Base-by-base conservation (phyloP, 2,329 filamentous ascomycete genomes). In the Talaromyces sp. region DNA sequence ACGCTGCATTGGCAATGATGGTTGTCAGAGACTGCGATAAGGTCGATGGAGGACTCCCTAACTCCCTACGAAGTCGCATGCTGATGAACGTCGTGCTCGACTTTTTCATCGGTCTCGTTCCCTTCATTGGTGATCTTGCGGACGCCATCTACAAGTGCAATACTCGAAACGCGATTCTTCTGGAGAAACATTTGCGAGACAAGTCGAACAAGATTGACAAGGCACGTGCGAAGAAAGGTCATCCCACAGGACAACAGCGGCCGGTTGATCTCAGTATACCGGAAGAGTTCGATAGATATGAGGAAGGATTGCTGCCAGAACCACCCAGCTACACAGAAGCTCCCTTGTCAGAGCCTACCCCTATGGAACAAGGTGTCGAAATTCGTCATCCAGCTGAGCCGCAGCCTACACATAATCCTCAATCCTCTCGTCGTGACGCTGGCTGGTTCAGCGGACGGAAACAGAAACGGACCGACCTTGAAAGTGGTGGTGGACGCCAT, bases 1-100 rank as follows among this genome's bases (percentile, higher is more conserved):
- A 96, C 69, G 78, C 84, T 8, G 77, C 89, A 52, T 80, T 97
- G 68, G 89, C 89, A 9, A 73, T 91, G 60, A 84, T 89, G 75
- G 85, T 97, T 8, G 79, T 96, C 63, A 81, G 80, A 60, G 86
- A 85, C 22, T 92, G 89, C 74, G 80, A 81, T 61, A 81, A 87
- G 61, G 80, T 96, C 50, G 88, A 95, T 54, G 89, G 89, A 52
- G 89, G 89, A 13, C 82, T 97, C 40, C 74, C 74, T 1, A 63
- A 72, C 4, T 67, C 72, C 9, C 73, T 93, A 52, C 79, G 83
- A 57, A 71, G 81, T 28, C 81, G 81, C 67, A 97, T 99, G 94
- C 72, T 91, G 63, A 74, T 91, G 68, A 95, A 96, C 73, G 83
- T 97, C 57, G 66, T 77, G 13, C 63, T 81, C 21, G 78, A 77